Evolutionary conservation across 148 eudicot species (phyloP), one percentile per base, ranked within the genome.

Genomic region (Vaccinium myrtillus): DNA sequence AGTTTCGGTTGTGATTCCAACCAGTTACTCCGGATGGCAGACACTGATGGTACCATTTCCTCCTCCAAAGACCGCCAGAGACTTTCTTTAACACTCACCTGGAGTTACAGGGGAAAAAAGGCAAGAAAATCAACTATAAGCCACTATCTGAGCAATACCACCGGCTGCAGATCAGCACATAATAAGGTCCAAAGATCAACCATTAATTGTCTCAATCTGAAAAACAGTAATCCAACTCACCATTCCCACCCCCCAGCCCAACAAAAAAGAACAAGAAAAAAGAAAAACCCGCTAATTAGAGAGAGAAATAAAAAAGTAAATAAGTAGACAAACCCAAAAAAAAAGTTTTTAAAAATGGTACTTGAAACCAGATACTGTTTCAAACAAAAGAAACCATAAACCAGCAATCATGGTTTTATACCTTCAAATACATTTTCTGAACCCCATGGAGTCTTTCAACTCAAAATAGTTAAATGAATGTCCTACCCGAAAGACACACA

Each of bases 31-130:
- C 90, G 95, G 84, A 87, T 81, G 83, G 81, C 83, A 67, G 95
- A 85, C 51, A 87, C 63, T 27, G 98, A 88, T 81, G 99, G 98
- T 84, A 92, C 79, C 89, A 97, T 90, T 67, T 95, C 96, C 88
- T 93, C 99, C 87, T 97, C 99, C 88, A 97, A 86, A 83, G 98
- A 87, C 83, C 56, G 90, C 99, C 99, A 97, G 50, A 90, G 43
- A 86, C 91, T 93, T 86, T 97, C 99, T 87, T 77, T 90, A 50
- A 93, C 92, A 75, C 87, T 87, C 83, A 87, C 91, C 99, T 97
- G 89, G 23, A 82, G 71, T 80, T 85, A 59, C 50, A 39, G 80
- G 61, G n/a, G 50, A 77, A 54, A 65, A 54, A 48, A 2, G 25
- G 54, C 27, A 15, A 23, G 61, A 82, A 53, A 51, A 23, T 23